These are phyloP conservation scores for Aspergillus bombycis DNA, from an alignment of 2,329 filamentous ascomycete genomes.

Conservation along the genomic window DNA sequence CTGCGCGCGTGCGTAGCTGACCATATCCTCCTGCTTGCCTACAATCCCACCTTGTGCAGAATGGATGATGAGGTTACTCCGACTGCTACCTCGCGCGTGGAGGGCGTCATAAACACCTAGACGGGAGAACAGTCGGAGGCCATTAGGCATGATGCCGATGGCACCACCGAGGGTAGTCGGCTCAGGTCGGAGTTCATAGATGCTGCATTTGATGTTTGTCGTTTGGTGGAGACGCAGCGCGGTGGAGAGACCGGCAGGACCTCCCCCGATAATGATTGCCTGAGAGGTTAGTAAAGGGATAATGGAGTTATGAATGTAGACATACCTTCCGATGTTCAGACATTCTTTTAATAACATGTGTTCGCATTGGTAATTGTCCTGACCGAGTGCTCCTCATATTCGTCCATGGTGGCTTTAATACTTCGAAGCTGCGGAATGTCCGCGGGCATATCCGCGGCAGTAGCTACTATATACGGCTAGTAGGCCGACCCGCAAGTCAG, in stretches of 20 bases:
- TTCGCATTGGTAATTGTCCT: background rate
- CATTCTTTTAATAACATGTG: background rate
- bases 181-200: slow-evolving; percentile 35
- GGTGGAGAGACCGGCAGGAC: slow-evolving; percentile 24
- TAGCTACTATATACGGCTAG: background rate
- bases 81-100: background rate
- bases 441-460: background rate
- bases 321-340: background rate
- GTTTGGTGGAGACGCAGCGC: slow-evolving; percentile 22
- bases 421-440: background rate
- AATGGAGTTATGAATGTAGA: background rate
- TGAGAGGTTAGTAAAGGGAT: background rate
- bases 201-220: slow-evolving; percentile 19
- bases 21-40: background rate
- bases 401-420: background rate
- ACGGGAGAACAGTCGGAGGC: slow-evolving; percentile 30
- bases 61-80: background rate
- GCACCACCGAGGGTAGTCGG: slow-evolving; percentile 37
- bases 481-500: background rate
- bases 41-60: background rate
- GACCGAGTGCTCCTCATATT: background rate
- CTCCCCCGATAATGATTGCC: slow-evolving; percentile 27
- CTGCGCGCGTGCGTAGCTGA: background rate
- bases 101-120: slow-evolving; percentile 24
- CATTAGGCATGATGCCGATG: slow-evolving; percentile 34